phyloP scores from a whole-genome alignment of 768 basidiomycete genomes.

The Mycena amicta region DNA sequence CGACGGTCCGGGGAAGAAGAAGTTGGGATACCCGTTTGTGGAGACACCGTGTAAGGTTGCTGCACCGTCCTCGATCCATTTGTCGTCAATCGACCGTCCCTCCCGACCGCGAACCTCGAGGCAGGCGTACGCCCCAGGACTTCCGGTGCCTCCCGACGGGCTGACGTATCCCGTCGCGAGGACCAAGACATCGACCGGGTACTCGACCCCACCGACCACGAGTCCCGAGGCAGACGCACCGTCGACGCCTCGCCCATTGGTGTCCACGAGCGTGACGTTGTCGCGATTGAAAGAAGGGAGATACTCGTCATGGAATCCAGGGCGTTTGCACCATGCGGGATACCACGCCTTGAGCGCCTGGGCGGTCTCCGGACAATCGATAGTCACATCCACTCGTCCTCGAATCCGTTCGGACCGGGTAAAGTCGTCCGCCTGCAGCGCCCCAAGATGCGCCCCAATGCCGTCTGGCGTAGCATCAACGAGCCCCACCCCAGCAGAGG shows the following conservation, averaged over 20 bases:
- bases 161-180: conserved; percentile 12
- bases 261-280: conserved; percentile 23
- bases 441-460: conserved; percentile 2
- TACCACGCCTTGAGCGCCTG: conserved; percentile 22
- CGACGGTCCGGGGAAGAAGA: conserved; percentile 13
- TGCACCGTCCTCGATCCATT: conserved; percentile 8
- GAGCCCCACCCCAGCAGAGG: not conserved
- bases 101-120: conserved; percentile 7
- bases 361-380: conserved; percentile 12
- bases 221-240: not conserved
- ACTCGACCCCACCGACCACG: conserved; percentile 8
- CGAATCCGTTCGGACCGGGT: conserved; percentile 7
- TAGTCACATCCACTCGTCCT: conserved; percentile 1
- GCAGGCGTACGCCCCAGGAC: not conserved
- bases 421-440: conserved; percentile 4
- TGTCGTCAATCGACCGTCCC: conserved; percentile 11
- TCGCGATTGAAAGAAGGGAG: conserved; percentile 21
- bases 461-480: conserved; percentile 2
- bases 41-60: conserved; percentile 20
- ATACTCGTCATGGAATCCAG: conserved; percentile 26
- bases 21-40: conserved; percentile 18
- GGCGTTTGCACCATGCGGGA: conserved; percentile 24
- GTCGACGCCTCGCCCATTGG: conserved; percentile 19
- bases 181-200: conserved; percentile 14
- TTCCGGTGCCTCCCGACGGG: not conserved